These are phyloP conservation scores for Cichorium intybus DNA, from an alignment of 140 eudicot genomes.

Conservation along the genomic window DNA sequence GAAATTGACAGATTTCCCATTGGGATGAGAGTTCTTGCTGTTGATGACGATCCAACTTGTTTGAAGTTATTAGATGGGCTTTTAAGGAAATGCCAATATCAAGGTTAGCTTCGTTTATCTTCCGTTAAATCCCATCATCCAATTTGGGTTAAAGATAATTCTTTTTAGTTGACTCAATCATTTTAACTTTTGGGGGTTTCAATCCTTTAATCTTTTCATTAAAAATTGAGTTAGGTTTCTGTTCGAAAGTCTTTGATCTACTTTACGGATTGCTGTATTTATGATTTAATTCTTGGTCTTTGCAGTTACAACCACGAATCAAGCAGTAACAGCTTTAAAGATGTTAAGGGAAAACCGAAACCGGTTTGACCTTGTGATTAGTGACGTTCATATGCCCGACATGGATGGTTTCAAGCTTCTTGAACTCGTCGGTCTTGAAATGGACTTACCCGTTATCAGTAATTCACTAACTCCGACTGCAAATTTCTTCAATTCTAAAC, in stretches of 20 bases:
- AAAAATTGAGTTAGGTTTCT: neutral
- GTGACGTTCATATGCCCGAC: conserved; percentile 98
- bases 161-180: conserved; percentile 8
- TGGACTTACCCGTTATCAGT: conserved; percentile 97
- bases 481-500: conserved; percentile 1
- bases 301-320: conserved; percentile 72
- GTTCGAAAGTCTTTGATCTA: conserved; percentile 22
- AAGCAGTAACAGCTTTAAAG: conserved; percentile 63
- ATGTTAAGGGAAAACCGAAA: conserved; percentile 81
- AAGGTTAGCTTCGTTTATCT: conserved; percentile 48
- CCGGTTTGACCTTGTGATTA: conserved; percentile 82
- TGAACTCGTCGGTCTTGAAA: conserved; percentile 89
- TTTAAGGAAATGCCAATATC: conserved; percentile 84
- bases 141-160: conserved; percentile 5
- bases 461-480: conserved; percentile 41
- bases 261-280: conserved; percentile 16
- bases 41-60: conserved; percentile 93
- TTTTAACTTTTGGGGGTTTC: conserved; percentile 14
- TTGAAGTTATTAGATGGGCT: conserved; percentile 72
- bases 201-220: neutral
- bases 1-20: conserved; percentile 69
- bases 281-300: conserved; percentile 14
- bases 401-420: conserved; percentile 99
- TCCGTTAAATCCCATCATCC: neutral
- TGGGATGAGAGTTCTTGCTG: conserved; percentile 98